Conservation (phyloP, 176 grass and related monocot species). For the Zoysia pacifica region DNA sequence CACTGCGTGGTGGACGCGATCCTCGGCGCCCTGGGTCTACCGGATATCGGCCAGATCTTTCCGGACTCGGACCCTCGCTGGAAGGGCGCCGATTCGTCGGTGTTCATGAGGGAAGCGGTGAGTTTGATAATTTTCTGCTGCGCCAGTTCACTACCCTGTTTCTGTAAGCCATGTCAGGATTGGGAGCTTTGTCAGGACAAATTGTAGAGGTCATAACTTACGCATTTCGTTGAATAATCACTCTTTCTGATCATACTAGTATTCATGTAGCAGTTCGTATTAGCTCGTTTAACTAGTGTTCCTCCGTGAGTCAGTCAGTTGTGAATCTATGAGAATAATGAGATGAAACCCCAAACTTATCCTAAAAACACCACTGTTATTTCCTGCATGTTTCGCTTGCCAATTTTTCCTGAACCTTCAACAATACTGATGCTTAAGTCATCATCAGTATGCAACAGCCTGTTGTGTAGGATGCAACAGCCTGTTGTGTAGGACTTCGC, state of each 20-base stretch:
- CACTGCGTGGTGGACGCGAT: conserved; percentile 99
- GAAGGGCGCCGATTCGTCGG: conserved; percentile 83
- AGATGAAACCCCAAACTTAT: background rate
- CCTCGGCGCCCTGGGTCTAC: conserved; percentile 87
- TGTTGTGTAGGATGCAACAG: background rate
- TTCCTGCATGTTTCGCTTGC: conserved; percentile 1
- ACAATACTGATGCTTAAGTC: background rate
- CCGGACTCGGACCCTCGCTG: conserved; percentile 90
- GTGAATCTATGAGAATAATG: background rate
- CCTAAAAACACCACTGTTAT: conserved; percentile 1
- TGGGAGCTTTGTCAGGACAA: background rate
- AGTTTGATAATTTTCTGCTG: conserved; percentile 37
- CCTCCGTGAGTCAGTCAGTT: background rate
- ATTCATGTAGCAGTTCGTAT: background rate
- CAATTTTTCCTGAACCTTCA: conserved; percentile 17
- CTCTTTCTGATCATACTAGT: background rate
- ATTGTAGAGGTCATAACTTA: background rate
- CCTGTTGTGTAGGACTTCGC: background rate
- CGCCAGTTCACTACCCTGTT: background rate
- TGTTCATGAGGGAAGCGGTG: conserved; percentile 91
- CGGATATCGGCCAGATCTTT: conserved; percentile 98
- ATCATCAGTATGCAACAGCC: background rate
- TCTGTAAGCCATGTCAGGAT: background rate
- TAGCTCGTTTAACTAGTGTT: background rate
- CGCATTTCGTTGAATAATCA: background rate